Percentiles rank a stretch among this genome's conserved stretches.
phyloP scores from a whole-genome alignment of 768 basidiomycete species.

The Russula brevipes region DNA sequence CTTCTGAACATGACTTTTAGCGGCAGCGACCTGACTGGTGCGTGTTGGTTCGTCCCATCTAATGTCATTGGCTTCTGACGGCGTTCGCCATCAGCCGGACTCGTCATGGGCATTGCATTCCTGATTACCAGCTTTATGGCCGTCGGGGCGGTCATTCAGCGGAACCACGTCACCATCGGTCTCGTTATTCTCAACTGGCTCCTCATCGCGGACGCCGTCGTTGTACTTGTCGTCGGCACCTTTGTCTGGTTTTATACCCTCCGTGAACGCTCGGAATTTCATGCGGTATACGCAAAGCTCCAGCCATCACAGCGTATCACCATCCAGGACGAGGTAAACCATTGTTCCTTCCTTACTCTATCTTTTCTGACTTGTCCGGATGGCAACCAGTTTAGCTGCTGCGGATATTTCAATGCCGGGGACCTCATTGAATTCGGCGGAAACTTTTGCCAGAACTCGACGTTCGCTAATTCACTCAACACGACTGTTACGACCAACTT shows the following conservation, averaged over 20 bases:
- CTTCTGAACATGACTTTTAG: conserved; percentile 70
- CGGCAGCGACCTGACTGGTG: conserved; percentile 53
- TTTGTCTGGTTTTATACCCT: conserved; percentile 82
- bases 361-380: background rate
- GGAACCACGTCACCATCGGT: conserved; percentile 61
- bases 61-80: background rate
- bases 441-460: conserved; percentile 47
- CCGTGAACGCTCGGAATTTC: conserved; percentile 63
- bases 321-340: conserved; percentile 66
- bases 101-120: conserved; percentile 60
- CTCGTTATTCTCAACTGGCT: conserved; percentile 74
- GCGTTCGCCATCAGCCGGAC: conserved; percentile 48
- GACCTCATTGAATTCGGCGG: conserved; percentile 56
- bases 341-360: conserved; percentile 13
- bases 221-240: conserved; percentile 59
- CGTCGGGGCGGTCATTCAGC: conserved; percentile 62
- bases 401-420: conserved; percentile 66
- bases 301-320: conserved; percentile 43
- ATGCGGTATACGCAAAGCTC: conserved; percentile 47
- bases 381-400: conserved; percentile 61
- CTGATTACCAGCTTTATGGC: conserved; percentile 66
- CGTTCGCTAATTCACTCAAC: conserved; percentile 30
- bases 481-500: conserved; percentile 43
- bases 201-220: conserved; percentile 58
- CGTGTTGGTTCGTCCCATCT: conserved; percentile 25